Evolutionary conservation across 129 eudicot species (phyloP).

Genomic region (Lactuca saligna): DNA sequence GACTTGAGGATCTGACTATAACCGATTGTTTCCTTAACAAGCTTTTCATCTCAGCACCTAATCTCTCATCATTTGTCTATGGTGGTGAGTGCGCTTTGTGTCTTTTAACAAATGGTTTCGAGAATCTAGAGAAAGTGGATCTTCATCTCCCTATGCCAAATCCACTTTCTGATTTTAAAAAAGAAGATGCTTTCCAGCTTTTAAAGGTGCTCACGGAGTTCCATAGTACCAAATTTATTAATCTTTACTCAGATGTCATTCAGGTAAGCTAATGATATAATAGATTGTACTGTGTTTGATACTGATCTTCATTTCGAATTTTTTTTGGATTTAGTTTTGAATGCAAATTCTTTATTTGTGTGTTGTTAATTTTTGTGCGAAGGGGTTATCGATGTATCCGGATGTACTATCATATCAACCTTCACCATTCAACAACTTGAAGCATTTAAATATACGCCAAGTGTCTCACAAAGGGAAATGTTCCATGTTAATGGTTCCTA

Average conservation of each 20-base stretch:
- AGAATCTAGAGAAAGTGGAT: constrained; percentile 15
- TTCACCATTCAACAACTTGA: constrained; percentile 25
- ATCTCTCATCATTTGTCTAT: constrained; percentile 9
- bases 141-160: not conserved
- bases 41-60: constrained; percentile 19
- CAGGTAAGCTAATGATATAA: constrained; percentile 2
- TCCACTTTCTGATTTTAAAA: not conserved
- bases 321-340: no score
- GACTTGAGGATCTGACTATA: constrained; percentile 17
- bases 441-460: constrained; percentile 15
- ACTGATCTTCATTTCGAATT: no score
- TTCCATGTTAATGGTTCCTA: constrained; percentile 7
- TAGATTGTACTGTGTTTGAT: no score
- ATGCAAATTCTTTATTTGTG: not conserved
- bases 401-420: constrained; percentile 10
- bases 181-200: constrained; percentile 13
- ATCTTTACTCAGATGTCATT: constrained; percentile 10
- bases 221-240: constrained; percentile 9
- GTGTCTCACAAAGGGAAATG: not conserved
- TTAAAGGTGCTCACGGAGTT: constrained; percentile 11
- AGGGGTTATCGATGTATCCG: constrained; percentile 15
- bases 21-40: not conserved
- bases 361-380: not conserved
- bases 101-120: not conserved
- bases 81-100: constrained; percentile 13